A percentile compares a stretch with the other conserved stretches of the same genome.
phyloP scores from a whole-genome alignment of 345 rosid genomes.

The Sapria himalayana region DNA sequence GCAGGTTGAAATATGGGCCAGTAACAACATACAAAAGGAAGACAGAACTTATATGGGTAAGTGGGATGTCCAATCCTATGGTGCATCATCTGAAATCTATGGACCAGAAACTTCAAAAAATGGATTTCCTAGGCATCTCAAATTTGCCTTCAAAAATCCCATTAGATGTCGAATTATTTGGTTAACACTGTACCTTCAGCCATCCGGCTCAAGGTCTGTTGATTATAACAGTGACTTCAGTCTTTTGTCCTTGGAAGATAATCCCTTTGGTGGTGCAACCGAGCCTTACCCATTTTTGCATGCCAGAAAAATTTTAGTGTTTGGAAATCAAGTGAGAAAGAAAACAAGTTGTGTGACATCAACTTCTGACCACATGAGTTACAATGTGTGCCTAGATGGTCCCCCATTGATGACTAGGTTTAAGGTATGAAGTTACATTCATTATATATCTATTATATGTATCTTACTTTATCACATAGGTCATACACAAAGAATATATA shows the following conservation, averaged over 20 bases:
- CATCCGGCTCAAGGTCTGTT: constrained; percentile 71
- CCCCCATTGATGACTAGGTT: constrained; percentile 64
- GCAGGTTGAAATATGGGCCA: constrained; percentile 93
- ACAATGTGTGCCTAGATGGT: constrained; percentile 52
- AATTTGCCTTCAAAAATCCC: constrained; percentile 49
- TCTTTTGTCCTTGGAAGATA: constrained; percentile 66
- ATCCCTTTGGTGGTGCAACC: constrained; percentile 66
- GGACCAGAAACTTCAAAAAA: constrained; percentile 51
- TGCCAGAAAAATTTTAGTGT: constrained; percentile 57
- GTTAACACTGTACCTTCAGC: constrained; percentile 53
- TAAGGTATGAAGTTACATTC: constrained; percentile 70
- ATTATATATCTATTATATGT: no score
- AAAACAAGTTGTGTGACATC: constrained; percentile 21
- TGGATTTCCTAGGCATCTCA: constrained; percentile 63
- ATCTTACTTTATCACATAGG: no score
- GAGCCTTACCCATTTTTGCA: constrained; percentile 66
- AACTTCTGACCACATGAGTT: constrained; percentile 31
- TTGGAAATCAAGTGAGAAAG: constrained; percentile 33
- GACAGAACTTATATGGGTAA: constrained; percentile 71
- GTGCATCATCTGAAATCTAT: constrained; percentile 36
- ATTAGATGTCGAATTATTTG: constrained; percentile 80
- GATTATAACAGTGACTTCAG: constrained; percentile 44
- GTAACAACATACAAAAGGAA: constrained; percentile 65
- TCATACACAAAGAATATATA: no score
- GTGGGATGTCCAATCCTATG: constrained; percentile 74